Conservation (phyloP, 768 basidiomycete genomes). For the Lactarius akahatsu region DNA sequence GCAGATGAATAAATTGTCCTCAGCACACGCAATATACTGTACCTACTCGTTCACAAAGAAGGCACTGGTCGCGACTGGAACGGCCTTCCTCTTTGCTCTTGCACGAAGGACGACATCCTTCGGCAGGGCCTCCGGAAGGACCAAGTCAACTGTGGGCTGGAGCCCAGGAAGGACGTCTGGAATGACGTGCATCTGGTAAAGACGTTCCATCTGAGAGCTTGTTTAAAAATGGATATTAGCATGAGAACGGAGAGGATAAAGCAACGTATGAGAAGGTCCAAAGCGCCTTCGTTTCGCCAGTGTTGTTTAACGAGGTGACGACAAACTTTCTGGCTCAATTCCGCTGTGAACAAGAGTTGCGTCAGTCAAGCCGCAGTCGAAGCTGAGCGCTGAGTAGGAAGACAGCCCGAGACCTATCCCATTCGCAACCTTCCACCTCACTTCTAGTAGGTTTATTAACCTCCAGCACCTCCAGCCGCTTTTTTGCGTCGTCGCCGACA, state of each 20-base stretch:
- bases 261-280: slow-evolving; percentile 73
- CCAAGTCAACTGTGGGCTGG: slow-evolving; percentile 71
- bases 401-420: slow-evolving; percentile 59
- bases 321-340: slow-evolving; percentile 65
- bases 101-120: slow-evolving; percentile 32
- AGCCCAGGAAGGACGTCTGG: slow-evolving; percentile 80
- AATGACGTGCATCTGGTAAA: slow-evolving; percentile 87
- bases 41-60: slow-evolving; percentile 72
- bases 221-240: background rate
- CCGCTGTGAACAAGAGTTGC: slow-evolving; percentile 41
- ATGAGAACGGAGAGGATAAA: background rate
- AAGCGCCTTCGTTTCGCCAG: slow-evolving; percentile 81
- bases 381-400: background rate
- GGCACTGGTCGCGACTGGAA: slow-evolving; percentile 65
- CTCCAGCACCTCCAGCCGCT: slow-evolving; percentile 56
- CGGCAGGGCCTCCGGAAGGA: slow-evolving; percentile 43
- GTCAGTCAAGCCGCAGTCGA: background rate
- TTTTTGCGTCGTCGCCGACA: slow-evolving; percentile 38
- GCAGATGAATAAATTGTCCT: background rate
- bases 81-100: slow-evolving; percentile 33
- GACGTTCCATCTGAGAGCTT: slow-evolving; percentile 78
- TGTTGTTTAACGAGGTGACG: slow-evolving; percentile 78
- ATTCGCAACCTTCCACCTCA: slow-evolving; percentile 74
- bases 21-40: slow-evolving; percentile 22
- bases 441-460: slow-evolving; percentile 79